Evolutionary conservation across 257 asterid species (phyloP), one percentile per base, ranked within the genome.

Genomic region (Handroanthus guayacan): DNA sequence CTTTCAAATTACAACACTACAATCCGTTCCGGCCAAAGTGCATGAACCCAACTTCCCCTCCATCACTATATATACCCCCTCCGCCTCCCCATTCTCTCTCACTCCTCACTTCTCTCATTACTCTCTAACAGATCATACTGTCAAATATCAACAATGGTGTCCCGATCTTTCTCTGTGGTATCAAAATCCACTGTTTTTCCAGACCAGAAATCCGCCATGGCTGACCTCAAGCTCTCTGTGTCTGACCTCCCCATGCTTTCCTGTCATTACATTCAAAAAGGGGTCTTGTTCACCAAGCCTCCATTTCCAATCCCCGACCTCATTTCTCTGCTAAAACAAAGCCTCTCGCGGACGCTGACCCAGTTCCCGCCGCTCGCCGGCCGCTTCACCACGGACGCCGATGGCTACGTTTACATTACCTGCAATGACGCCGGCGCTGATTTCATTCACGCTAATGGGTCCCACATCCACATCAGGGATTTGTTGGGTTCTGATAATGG

Each of bases 311-410:
- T 73, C 12, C 43, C 73, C 17, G n/a, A 76, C 1, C 77, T 79
- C 10, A 17, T 84, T 6, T 17, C 81, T 2, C 62, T 62, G 52
- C 82, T 84, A 62, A 69, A 64, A 45, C 31, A 18, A 36, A 18
- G 60, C n/a, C 84, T 84, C 48, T 82, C 86, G 0, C 78, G 69
- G 7, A 61, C 88, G 1, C 80, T 84, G 31, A 9, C 84, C 36
- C 82, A 36, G 34, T 86, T 86, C 58, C 89, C 89, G 6, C 84
- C 89, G 0, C 87, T 86, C 36, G 87, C 87, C 50, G 89, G 89
- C 71, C 87, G 87, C 61, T 84, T 86, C 79, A 25, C 72, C 48
- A 81, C 87, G 58, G 84, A 79, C 38, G 16, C 56, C 0, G 3
- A 38, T 48, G 80, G 82, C 18, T 52, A 78, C 34, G 74, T 86